These are phyloP conservation scores for Allium sativum DNA, from an alignment of 106 monocot genomes.

Conservation along the genomic window DNA sequence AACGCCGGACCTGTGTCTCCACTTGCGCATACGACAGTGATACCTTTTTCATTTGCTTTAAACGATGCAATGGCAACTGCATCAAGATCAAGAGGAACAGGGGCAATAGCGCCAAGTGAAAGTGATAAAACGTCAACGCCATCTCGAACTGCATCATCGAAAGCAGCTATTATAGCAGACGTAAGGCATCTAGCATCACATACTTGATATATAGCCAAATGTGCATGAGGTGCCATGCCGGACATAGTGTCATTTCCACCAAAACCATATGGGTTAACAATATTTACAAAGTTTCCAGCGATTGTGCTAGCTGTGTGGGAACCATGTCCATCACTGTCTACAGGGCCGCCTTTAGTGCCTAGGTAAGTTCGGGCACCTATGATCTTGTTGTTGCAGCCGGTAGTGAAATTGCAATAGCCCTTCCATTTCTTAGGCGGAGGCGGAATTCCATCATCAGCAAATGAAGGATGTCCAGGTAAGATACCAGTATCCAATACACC, in stretches of 20 bases:
- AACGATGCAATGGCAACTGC: not conserved
- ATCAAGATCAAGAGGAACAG: not conserved
- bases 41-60: not conserved
- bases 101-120: not conserved
- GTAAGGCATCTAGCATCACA: too few species aligned
- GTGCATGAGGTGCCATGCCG: slow-evolving; percentile 58
- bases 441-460: slow-evolving; percentile 41
- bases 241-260: slow-evolving; percentile 26
- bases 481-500: slow-evolving; percentile 91
- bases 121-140: slow-evolving; percentile 13
- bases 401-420: slow-evolving; percentile 57
- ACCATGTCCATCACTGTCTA: slow-evolving; percentile 63
- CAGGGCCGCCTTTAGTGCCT: slow-evolving; percentile 64
- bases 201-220: slow-evolving; percentile 67
- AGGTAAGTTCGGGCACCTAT: slow-evolving; percentile 75
- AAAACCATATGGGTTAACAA: slow-evolving; percentile 38
- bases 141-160: slow-evolving; percentile 14
- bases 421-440: slow-evolving; percentile 53
- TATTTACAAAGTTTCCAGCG: slow-evolving; percentile 29
- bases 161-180: too few species aligned
- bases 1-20: not conserved
- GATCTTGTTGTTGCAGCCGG: slow-evolving; percentile 76
- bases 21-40: not conserved
- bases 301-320: slow-evolving; percentile 77
- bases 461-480: slow-evolving; percentile 87